Conservation (phyloP, 352 stramenopile genomes). For the Blastocystis sp. region DNA sequence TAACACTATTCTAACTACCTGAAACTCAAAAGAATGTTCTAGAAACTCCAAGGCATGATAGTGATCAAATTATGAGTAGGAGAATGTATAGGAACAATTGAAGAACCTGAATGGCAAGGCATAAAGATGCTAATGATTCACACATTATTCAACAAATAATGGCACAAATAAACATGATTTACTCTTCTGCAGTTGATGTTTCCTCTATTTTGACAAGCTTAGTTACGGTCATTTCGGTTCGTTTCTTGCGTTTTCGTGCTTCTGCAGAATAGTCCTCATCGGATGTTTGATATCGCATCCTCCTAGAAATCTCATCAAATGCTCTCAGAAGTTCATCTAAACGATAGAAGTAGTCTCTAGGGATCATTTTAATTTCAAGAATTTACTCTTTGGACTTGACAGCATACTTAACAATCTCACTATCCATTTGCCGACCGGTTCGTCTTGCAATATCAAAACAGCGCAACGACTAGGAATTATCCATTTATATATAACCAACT, state of each 20-base stretch:
- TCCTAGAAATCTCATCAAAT: slow-evolving; percentile 4
- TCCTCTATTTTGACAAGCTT: slow-evolving; percentile 7
- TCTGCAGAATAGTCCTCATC: not conserved
- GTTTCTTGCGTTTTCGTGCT: not conserved
- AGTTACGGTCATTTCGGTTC: not conserved
- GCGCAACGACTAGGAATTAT: not conserved
- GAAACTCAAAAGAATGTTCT: slow-evolving; percentile 36
- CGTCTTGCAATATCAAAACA: slow-evolving; percentile 32
- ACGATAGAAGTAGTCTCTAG: slow-evolving; percentile 21
- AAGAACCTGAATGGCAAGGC: too few species aligned
- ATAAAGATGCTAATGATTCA: too few species aligned
- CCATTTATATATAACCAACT: not conserved
- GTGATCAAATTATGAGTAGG: too few species aligned
- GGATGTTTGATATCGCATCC: not conserved
- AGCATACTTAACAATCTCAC: slow-evolving; percentile 6
- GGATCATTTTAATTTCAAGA: not conserved
- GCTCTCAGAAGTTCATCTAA: not conserved
- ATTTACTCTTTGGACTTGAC: slow-evolving; percentile 1
- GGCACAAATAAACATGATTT: not conserved
- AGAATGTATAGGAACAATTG: too few species aligned
- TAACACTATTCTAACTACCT: not conserved
- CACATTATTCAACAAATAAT: too few species aligned
- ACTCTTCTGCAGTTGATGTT: not conserved
- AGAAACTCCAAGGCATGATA: not conserved
- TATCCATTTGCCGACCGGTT: not conserved